phyloP scores from a whole-genome alignment of 164 flowering plant genomes.

The Aristolochia fimbriata region DNA sequence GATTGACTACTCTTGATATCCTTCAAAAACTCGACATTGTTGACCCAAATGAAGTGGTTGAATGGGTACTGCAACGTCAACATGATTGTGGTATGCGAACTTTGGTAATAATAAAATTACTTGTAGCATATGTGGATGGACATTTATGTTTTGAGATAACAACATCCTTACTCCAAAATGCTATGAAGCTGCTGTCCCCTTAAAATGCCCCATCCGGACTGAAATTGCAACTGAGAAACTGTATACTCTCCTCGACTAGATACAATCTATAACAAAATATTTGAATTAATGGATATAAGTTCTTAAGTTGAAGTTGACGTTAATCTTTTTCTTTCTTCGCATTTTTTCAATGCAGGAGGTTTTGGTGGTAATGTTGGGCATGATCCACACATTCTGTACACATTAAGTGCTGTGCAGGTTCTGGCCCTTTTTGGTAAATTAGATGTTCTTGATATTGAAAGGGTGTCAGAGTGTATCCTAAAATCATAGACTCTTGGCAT shows the following conservation, averaged over 20 bases:
- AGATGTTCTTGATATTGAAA: conserved; percentile 61
- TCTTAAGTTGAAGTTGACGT: no score
- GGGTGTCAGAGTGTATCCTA: conserved; percentile 76
- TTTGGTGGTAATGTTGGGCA: conserved; percentile 89
- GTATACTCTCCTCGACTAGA: no score
- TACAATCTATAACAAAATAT: no score
- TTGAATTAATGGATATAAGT: no score
- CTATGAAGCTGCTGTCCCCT: background rate
- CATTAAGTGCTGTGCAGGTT: conserved; percentile 82
- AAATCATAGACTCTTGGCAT: background rate
- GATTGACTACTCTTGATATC: conserved; percentile 72
- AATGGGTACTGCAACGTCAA: conserved; percentile 83
- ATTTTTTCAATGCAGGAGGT: conserved; percentile 46
- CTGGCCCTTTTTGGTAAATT: conserved; percentile 75
- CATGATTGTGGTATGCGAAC: conserved; percentile 65
- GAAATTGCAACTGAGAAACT: no score
- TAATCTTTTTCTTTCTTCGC: no score
- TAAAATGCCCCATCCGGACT: no score
- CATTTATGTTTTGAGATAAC: background rate
- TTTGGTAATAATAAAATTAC: background rate
- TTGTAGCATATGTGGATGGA: background rate
- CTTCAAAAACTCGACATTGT: conserved; percentile 57
- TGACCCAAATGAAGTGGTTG: conserved; percentile 56
- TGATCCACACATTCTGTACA: conserved; percentile 75
- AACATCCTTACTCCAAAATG: background rate